These are phyloP conservation scores for Trichomonas vaginalis DNA, from an alignment of 208 protist species.

Conservation along the genomic window DNA sequence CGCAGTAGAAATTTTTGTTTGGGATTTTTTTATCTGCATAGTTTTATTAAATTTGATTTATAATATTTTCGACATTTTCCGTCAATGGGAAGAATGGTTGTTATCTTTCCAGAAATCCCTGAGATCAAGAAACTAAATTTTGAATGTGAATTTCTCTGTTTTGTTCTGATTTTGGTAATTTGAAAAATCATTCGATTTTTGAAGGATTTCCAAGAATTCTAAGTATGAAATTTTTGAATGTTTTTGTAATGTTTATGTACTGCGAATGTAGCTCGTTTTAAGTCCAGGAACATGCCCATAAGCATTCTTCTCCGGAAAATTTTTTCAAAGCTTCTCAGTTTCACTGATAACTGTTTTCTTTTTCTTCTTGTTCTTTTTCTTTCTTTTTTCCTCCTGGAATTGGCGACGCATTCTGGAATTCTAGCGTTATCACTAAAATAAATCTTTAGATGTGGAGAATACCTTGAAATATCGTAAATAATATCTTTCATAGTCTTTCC, in stretches of 20 bases:
- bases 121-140: not conserved
- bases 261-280: slow-evolving; percentile 24
- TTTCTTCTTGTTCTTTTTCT: not conserved
- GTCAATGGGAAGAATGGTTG: not conserved
- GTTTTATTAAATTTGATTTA: not conserved
- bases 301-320: slow-evolving; percentile 39
- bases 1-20: not conserved
- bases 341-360: not conserved
- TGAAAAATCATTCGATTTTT: not conserved
- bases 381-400: not conserved
- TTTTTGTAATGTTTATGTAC: not conserved
- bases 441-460: not conserved
- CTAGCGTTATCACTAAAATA: not conserved
- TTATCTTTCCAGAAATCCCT: not conserved
- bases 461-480: not conserved
- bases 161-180: not conserved
- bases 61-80: not conserved
- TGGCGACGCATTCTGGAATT: not conserved
- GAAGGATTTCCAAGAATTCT: not conserved
- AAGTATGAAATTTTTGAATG: not conserved
- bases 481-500: not conserved
- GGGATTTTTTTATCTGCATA: not conserved
- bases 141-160: not conserved
- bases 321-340: slow-evolving; percentile 19
- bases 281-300: slow-evolving; percentile 33